Evolutionary conservation across 2,329 filamentous ascomycete genomes (phyloP).

Genomic region (Hirsutella thompsonii): DNA sequence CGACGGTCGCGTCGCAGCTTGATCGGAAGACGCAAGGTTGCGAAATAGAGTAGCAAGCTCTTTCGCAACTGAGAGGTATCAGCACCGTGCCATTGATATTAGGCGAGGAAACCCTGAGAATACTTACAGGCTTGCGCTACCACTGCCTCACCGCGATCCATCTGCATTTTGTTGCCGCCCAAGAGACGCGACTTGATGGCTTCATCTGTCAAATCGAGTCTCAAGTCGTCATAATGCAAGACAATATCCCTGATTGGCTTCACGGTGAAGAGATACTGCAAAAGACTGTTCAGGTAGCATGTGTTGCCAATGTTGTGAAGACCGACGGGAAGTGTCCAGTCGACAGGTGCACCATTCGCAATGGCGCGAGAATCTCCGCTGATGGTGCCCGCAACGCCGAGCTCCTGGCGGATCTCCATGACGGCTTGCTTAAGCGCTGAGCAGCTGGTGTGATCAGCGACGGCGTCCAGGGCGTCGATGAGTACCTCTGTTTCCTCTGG

Average conservation of each 20-base stretch:
- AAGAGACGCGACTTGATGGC: constrained; percentile 56
- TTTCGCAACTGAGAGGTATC: constrained; percentile 48
- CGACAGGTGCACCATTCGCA: constrained; percentile 8
- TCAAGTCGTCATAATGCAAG: constrained; percentile 58
- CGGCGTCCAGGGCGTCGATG: constrained; percentile 21
- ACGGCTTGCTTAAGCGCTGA: constrained; percentile 13
- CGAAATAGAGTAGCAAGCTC: constrained; percentile 61
- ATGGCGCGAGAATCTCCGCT: constrained; percentile 4
- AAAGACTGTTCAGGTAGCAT: constrained; percentile 90
- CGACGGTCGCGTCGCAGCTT: constrained; percentile 53
- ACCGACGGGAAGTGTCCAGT: constrained; percentile 61
- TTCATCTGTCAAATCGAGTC: constrained; percentile 53
- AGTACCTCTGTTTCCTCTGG: constrained; percentile 17
- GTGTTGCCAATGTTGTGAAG: constrained; percentile 93
- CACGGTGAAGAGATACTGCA: constrained; percentile 91
- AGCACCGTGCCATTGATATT: not conserved
- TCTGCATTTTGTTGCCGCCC: constrained; percentile 47
- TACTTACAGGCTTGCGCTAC: constrained; percentile 62
- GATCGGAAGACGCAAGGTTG: constrained; percentile 51
- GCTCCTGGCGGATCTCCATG: constrained; percentile 10
- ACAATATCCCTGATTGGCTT: constrained; percentile 71
- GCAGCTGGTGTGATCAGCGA: constrained; percentile 17
- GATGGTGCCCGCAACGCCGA: constrained; percentile 2
- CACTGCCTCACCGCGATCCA: constrained; percentile 44
- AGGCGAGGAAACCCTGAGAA: not conserved